Evolutionary conservation across 1,139 yeast genomes (phyloP).

Genomic region (Lodderomyces jiufengensis): DNA sequence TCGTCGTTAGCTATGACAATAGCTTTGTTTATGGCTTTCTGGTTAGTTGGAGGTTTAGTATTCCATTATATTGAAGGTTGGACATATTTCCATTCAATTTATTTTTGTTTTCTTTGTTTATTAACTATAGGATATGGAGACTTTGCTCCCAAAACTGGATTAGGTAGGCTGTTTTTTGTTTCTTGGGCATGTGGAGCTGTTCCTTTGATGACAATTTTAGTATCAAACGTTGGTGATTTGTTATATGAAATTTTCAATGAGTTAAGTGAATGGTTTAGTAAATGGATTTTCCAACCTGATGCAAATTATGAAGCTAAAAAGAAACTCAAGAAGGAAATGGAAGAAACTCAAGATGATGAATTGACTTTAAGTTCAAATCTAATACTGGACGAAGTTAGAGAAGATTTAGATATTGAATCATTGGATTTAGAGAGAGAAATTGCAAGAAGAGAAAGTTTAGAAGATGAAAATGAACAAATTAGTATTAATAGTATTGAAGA

Average conservation of each 20-base stretch:
- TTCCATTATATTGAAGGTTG: conserved; percentile 60
- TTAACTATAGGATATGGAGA: conserved; percentile 87
- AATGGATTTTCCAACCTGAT: conserved; percentile 12
- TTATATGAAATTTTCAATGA: conserved; percentile 35
- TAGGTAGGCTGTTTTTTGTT: conserved; percentile 71
- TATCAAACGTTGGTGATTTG: conserved; percentile 68
- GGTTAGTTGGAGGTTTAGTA: conserved; percentile 69
- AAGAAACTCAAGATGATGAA: conserved; percentile 16
- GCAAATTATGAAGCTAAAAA: conserved; percentile 9
- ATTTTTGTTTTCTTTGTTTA: conserved; percentile 71
- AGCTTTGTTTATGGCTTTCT: conserved; percentile 50
- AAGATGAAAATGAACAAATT: conserved; percentile 7
- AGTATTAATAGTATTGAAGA: background rate
- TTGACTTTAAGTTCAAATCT: conserved; percentile 8
- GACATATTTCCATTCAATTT: conserved; percentile 65
- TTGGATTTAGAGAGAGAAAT: conserved; percentile 5
- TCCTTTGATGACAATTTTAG: conserved; percentile 80
- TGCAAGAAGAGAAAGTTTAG: conserved; percentile 11
- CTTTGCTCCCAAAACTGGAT: conserved; percentile 54
- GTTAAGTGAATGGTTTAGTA: conserved; percentile 16
- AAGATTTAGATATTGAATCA: conserved; percentile 9
- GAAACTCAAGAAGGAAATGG: conserved; percentile 7
- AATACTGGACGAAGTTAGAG: conserved; percentile 9
- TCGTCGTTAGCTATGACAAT: conserved; percentile 40
- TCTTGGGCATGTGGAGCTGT: conserved; percentile 80